Conservation (phyloP, 345 rosid genomes). For the Murraya koenigii region DNA sequence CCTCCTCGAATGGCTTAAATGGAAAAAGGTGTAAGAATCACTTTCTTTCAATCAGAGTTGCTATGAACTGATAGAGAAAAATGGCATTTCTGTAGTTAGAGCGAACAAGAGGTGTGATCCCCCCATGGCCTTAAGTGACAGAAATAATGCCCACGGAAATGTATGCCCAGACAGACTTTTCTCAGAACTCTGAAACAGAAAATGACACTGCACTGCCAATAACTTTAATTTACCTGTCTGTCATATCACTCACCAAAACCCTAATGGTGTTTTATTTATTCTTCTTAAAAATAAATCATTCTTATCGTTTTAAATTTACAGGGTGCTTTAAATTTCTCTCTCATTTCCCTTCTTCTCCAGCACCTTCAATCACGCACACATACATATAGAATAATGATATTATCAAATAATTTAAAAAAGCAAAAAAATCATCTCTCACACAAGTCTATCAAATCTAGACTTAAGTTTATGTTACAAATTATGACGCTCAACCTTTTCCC, state of each 20-base stretch:
- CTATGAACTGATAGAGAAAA: background rate
- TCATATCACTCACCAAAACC: constrained; percentile 23
- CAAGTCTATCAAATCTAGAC: constrained; percentile 14
- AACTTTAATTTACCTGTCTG: constrained; percentile 24
- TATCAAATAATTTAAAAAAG: constrained; percentile 1
- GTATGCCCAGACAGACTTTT: constrained; percentile 34
- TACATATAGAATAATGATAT: constrained; percentile 2
- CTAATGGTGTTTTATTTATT: constrained; percentile 29
- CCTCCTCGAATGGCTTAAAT: background rate
- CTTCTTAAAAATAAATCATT: constrained; percentile 5
- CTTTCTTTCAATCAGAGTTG: background rate
- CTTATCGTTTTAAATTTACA: constrained; percentile 14
- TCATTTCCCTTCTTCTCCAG: background rate
- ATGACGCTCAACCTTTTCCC: background rate
- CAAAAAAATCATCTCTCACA: constrained; percentile 8
- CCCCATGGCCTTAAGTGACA: background rate
- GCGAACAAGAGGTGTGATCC: constrained; percentile 1
- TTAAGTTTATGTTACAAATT: constrained; percentile 1
- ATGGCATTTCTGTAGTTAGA: constrained; percentile 18
- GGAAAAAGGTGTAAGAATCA: background rate
- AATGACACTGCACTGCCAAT: constrained; percentile 42
- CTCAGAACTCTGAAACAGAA: constrained; percentile 37
- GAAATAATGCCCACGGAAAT: constrained; percentile 51
- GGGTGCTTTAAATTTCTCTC: background rate
- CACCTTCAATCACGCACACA: background rate